A percentile compares a stretch with the other conserved stretches of the same genome.
Conservation (phyloP, 176 grass and related monocot species). For the Raddia distichophylla region DNA sequence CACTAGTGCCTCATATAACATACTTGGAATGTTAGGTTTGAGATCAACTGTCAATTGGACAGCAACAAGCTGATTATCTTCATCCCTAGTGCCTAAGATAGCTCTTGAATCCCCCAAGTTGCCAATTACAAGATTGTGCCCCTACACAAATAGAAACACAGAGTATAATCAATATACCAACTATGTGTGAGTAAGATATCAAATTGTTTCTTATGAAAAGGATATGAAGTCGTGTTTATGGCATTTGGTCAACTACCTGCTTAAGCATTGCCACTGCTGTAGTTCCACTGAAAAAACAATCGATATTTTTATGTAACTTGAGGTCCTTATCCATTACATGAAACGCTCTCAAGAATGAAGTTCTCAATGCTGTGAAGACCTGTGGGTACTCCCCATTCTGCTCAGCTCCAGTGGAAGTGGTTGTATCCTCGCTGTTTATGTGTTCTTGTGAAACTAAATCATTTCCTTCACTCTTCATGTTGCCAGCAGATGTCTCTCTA, state of each 20-base stretch:
- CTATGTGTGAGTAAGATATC: not conserved
- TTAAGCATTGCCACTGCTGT: constrained; percentile 87
- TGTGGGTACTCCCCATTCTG: constrained; percentile 59
- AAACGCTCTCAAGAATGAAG: constrained; percentile 75
- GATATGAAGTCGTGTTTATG: not conserved
- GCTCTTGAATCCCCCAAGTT: constrained; percentile 84
- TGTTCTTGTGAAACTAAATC: constrained; percentile 40
- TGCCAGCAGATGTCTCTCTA: constrained; percentile 48
- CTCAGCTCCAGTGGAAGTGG: constrained; percentile 41
- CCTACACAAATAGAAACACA: constrained; percentile 50
- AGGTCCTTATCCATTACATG: constrained; percentile 86
- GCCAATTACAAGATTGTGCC: constrained; percentile 64
- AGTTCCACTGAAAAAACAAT: constrained; percentile 92
- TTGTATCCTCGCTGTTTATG: constrained; percentile 35
- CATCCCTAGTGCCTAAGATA: constrained; percentile 76
- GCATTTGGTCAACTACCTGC: constrained; percentile 51
- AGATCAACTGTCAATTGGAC: constrained; percentile 86
- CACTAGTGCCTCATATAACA: not conserved
- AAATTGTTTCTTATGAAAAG: not conserved
- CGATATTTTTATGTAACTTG: constrained; percentile 66
- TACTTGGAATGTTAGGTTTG: constrained; percentile 93
- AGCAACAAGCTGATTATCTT: constrained; percentile 61
- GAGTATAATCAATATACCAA: constrained; percentile 13
- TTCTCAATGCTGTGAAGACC: constrained; percentile 58
- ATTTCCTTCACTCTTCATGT: constrained; percentile 44